These are phyloP conservation scores for Mariannaea sp. DNA, from an alignment of 2,329 filamentous ascomycete species.

Conservation along the genomic window DNA sequence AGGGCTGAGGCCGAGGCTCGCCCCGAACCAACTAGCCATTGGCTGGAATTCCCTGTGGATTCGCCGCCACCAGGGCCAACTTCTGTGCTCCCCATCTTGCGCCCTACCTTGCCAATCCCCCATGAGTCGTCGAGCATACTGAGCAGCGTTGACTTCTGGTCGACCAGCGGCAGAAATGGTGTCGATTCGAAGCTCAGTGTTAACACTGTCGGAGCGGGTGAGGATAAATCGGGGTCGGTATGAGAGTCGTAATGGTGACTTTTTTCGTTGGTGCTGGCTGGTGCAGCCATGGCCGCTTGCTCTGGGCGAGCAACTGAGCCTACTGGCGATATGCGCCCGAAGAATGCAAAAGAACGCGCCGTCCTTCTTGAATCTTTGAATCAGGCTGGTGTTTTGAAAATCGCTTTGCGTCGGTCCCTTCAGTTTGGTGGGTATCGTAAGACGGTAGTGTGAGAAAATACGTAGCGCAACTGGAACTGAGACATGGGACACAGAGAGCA, in stretches of 20 bases:
- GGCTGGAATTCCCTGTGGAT: conserved; percentile 20
- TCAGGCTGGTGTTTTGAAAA: conserved; percentile 22
- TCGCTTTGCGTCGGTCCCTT: conserved; percentile 19
- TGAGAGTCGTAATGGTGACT: conserved; percentile 30
- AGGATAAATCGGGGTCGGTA: conserved; percentile 29
- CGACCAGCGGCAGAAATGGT: conserved; percentile 38
- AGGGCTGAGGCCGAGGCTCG: conserved; percentile 18
- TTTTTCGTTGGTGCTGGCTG: conserved; percentile 9
- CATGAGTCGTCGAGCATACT: conserved; percentile 39
- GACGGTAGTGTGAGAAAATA: conserved; percentile 6
- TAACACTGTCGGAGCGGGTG: conserved; percentile 32
- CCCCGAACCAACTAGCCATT: conserved; percentile 23
- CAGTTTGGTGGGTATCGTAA: conserved; percentile 15
- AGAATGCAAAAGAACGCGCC: conserved; percentile 24
- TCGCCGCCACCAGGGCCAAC: conserved; percentile 29
- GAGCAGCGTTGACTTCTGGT: conserved; percentile 38
- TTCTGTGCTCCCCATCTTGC: conserved; percentile 19
- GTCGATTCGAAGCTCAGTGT: conserved; percentile 37
- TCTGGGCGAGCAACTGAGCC: conserved; percentile 9
- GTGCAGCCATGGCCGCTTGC: conserved; percentile 16
- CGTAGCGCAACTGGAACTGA: conserved; percentile 24
- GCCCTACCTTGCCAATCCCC: conserved; percentile 4
- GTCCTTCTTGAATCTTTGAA: conserved; percentile 25
- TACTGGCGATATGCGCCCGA: conserved; percentile 8
- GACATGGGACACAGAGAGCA: conserved; percentile 22